phyloP scores from a whole-genome alignment of 495 filamentous ascomycete genomes.

The Astrocystis sublimbata region DNA sequence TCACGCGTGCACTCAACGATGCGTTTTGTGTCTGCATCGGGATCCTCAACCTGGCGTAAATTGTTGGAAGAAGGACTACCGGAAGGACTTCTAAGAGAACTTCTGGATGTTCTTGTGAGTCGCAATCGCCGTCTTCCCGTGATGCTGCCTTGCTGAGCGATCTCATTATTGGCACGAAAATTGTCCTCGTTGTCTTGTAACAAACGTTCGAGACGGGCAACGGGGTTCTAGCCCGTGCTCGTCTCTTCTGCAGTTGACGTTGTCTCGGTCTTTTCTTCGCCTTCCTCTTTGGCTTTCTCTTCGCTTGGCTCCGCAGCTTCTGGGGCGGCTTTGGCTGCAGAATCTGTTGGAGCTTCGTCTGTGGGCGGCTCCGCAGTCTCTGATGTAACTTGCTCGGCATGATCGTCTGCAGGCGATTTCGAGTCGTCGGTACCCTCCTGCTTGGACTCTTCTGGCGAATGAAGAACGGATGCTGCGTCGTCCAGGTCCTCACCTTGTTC shows the following conservation, averaged over 20 bases:
- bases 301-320: constrained; percentile 17
- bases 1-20: constrained; percentile 13
- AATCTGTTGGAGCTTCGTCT: constrained; percentile 8
- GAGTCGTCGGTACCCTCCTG: constrained; percentile 23
- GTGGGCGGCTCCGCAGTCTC: background rate
- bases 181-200: constrained; percentile 18
- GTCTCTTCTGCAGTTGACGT: constrained; percentile 16
- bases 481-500: constrained; percentile 25
- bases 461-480: constrained; percentile 14
- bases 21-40: constrained; percentile 17
- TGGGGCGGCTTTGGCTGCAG: background rate
- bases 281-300: constrained; percentile 22
- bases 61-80: no score
- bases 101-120: constrained; percentile 3
- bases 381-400: background rate
- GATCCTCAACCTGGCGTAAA: constrained; percentile 9
- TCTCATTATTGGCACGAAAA: background rate
- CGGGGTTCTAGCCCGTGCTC: constrained; percentile 29
- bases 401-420: constrained; percentile 18
- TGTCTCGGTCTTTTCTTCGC: constrained; percentile 25
- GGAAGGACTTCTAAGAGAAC: no score
- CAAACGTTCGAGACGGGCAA: constrained; percentile 23
- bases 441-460: constrained; percentile 28
- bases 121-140: constrained; percentile 8
- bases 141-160: constrained; percentile 9